These are phyloP conservation scores for Entomophthora muscae DNA, from an alignment of 371 early-diverging fungal species.

Conservation along the genomic window DNA sequence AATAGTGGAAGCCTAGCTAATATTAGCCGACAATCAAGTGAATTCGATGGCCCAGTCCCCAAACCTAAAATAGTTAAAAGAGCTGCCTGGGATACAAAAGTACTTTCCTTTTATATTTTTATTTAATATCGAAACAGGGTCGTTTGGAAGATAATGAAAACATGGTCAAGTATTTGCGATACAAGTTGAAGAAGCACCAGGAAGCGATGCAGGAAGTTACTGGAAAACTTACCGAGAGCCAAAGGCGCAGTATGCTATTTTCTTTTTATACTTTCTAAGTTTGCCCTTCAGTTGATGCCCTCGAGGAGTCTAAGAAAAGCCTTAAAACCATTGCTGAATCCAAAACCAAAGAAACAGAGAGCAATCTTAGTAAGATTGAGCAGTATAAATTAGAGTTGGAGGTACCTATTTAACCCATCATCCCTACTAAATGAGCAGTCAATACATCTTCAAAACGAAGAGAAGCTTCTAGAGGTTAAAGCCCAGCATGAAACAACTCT, in stretches of 20 bases:
- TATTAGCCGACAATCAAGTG: background rate
- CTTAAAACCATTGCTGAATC: background rate
- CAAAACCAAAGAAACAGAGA: background rate
- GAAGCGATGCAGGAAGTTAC: background rate
- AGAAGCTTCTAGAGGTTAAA: background rate
- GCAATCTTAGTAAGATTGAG: background rate
- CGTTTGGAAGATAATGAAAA: background rate
- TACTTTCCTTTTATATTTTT: background rate
- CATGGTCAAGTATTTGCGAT: background rate
- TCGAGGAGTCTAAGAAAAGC: background rate
- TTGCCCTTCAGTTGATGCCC: background rate
- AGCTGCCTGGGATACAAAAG: background rate
- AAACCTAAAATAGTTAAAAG: background rate
- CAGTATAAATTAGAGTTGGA: background rate
- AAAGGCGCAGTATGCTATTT: background rate
- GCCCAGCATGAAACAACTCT: background rate
- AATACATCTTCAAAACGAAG: background rate
- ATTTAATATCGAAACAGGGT: background rate
- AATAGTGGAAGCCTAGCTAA: background rate
- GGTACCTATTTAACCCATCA: no score
- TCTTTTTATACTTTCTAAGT: background rate
- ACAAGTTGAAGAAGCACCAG: background rate
- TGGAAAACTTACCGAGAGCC: background rate
- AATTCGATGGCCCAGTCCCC: background rate
- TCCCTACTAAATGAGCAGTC: no score